Evolutionary conservation across 2,329 filamentous ascomycete genomes (phyloP).

Genomic region (Colletotrichum sp.): DNA sequence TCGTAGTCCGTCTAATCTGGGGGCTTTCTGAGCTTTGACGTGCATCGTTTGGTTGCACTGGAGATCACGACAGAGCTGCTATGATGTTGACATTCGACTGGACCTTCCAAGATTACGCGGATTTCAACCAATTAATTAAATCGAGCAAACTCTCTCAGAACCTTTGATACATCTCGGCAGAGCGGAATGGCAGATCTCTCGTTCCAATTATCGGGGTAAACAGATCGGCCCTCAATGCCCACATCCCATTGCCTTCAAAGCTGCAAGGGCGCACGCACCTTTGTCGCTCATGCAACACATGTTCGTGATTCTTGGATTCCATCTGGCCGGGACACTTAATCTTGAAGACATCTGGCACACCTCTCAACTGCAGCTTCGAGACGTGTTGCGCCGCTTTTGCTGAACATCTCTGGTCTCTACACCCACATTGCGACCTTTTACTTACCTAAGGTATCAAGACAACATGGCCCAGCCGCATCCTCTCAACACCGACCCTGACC

Average conservation of each 20-base stretch:
- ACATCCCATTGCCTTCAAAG: background rate
- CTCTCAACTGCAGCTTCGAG: rapidly evolving
- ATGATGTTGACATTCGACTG: background rate
- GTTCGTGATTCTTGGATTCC: background rate
- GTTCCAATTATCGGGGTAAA: background rate
- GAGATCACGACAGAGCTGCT: background rate
- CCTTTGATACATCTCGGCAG: background rate
- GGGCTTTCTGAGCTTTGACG: background rate
- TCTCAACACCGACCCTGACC: conserved; percentile 12
- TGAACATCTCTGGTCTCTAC: background rate
- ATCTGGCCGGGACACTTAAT: background rate
- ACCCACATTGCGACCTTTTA: rapidly evolving
- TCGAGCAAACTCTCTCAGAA: background rate
- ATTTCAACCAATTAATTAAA: background rate
- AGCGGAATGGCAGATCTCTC: background rate
- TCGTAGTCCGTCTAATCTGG: background rate
- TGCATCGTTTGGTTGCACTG: background rate
- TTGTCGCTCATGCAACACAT: background rate
- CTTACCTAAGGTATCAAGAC: background rate
- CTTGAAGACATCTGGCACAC: rapidly evolving
- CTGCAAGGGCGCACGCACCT: background rate
- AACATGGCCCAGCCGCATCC: conserved; percentile 4
- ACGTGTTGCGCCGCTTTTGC: background rate
- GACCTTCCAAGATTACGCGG: background rate
- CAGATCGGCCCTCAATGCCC: background rate